Conservation (phyloP, 2,329 filamentous ascomycete species). For the Aspergillus transmontanensis region DNA sequence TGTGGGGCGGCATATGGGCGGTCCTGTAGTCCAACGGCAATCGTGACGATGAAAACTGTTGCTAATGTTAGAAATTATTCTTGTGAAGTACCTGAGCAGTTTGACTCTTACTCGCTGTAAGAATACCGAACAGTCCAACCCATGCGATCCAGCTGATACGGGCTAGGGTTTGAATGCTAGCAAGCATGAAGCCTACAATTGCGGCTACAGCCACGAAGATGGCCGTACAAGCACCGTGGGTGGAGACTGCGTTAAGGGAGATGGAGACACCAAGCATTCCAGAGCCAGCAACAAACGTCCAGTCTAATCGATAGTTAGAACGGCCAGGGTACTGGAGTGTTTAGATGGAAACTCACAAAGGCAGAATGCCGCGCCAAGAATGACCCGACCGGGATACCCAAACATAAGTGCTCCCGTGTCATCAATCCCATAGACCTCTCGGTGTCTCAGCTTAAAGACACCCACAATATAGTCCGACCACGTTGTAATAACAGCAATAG, state of each 20-base stretch:
- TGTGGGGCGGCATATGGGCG: conserved; percentile 37
- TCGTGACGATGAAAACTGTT: conserved; percentile 27
- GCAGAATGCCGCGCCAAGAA: conserved; percentile 31
- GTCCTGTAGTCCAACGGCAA: conserved; percentile 36
- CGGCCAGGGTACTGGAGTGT: no score
- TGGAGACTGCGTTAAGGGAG: conserved; percentile 44
- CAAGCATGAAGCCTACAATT: conserved; percentile 24
- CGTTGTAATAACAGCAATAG: conserved; percentile 47
- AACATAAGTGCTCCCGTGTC: conserved; percentile 59
- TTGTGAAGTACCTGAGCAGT: background rate
- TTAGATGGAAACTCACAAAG: conserved; percentile 7
- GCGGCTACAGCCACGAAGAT: conserved; percentile 28
- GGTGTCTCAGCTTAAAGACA: conserved; percentile 55
- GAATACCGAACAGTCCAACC: conserved; percentile 30
- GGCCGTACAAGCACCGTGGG: conserved; percentile 37
- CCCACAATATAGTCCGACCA: conserved; percentile 54
- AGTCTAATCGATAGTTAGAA: conserved; percentile 24
- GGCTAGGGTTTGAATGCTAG: conserved; percentile 40
- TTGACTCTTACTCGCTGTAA: conserved; percentile 21
- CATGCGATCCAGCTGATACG: conserved; percentile 39
- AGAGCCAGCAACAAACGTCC: conserved; percentile 44
- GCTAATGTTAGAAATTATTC: conserved; percentile 3
- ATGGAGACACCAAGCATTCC: conserved; percentile 48
- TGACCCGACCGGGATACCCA: conserved; percentile 48
- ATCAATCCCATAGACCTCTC: conserved; percentile 59